These are phyloP conservation scores for Biancaea sappan DNA, from an alignment of 306 rosid species.

Conservation along the genomic window DNA sequence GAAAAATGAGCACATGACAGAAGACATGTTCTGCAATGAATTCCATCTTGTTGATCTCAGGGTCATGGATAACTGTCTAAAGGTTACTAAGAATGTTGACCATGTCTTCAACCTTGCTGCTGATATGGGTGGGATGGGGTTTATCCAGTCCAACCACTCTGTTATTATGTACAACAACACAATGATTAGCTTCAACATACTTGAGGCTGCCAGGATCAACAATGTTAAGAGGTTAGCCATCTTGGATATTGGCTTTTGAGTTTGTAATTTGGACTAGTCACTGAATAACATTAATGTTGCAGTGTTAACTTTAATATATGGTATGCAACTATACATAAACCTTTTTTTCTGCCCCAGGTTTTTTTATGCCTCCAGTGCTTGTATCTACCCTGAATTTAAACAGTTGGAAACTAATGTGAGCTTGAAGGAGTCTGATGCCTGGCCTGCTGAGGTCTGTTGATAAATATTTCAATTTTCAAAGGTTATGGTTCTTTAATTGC, in stretches of 20 bases:
- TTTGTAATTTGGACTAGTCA: background rate
- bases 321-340: background rate
- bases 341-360: constrained; percentile 51
- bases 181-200: constrained; percentile 98
- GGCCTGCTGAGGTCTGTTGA: constrained; percentile 97
- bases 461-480: constrained; percentile 14
- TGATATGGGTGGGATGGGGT: constrained; percentile 99
- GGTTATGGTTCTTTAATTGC: constrained; percentile 16
- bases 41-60: constrained; percentile 95
- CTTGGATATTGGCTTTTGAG: background rate
- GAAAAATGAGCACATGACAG: constrained; percentile 97
- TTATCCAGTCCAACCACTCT: constrained; percentile 97
- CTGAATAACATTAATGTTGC: background rate
- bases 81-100: constrained; percentile 75
- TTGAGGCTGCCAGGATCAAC: constrained; percentile 87
- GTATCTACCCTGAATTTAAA: constrained; percentile 96
- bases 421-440: constrained; percentile 98
- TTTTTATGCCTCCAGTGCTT: constrained; percentile 99
- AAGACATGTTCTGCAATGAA: constrained; percentile 96
- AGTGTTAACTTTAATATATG: constrained; percentile 7
- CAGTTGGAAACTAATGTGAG: constrained; percentile 95
- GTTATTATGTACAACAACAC: constrained; percentile 96
- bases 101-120: constrained; percentile 99
- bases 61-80: constrained; percentile 97
- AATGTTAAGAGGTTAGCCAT: constrained; percentile 80